phyloP scores from a whole-genome alignment of 1,139 yeast genomes.

The Yamadazyma atlantica region DNA sequence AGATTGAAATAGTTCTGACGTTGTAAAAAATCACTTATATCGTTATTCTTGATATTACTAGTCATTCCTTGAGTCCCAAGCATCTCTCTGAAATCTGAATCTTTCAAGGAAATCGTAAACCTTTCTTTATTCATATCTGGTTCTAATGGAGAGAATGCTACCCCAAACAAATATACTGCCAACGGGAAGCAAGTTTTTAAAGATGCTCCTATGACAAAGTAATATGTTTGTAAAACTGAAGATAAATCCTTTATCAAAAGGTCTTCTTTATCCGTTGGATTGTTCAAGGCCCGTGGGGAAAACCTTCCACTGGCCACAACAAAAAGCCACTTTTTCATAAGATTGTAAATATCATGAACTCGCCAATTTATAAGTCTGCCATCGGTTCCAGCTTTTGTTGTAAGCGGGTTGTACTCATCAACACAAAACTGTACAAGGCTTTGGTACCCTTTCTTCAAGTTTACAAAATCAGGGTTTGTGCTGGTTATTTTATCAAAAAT shows the following conservation, averaged over 20 bases:
- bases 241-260: constrained; percentile 13
- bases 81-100: not conserved
- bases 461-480: constrained; percentile 3
- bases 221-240: constrained; percentile 25
- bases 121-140: constrained; percentile 13
- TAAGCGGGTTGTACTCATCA: not conserved
- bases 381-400: not conserved
- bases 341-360: constrained; percentile 18
- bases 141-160: constrained; percentile 22
- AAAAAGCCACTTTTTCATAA: constrained; percentile 24
- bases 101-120: not conserved
- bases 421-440: not conserved
- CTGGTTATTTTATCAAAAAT: constrained; percentile 14
- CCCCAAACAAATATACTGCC: constrained; percentile 22
- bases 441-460: not conserved
- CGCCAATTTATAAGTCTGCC: constrained; percentile 20
- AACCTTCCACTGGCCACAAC: constrained; percentile 24
- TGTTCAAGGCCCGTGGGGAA: constrained; percentile 12
- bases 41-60: not conserved
- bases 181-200: constrained; percentile 29
- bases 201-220: constrained; percentile 23
- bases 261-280: constrained; percentile 10
- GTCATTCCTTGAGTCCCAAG: not conserved
- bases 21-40: constrained; percentile 17
- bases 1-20: constrained; percentile 28